phyloP scores from a whole-genome alignment of 768 basidiomycete genomes.

The Tylopilus vinaceipallidus region DNA sequence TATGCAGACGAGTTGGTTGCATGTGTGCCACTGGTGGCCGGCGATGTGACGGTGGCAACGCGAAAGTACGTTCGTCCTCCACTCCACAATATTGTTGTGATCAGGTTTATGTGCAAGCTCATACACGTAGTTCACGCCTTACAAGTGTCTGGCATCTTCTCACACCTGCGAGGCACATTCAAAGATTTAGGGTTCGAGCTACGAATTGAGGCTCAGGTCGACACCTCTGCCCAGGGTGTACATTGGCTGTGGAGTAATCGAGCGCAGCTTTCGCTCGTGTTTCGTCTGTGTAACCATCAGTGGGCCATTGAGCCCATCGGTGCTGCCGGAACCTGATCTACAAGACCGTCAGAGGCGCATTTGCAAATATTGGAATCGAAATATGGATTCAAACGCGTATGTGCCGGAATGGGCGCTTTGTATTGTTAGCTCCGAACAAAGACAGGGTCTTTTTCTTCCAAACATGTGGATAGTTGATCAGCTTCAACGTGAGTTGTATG shows the following conservation, averaged over 20 bases:
- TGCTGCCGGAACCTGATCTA: constrained; percentile 3
- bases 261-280: background rate
- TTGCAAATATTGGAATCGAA: no score
- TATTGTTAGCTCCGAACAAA: constrained; percentile 11
- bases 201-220: no score
- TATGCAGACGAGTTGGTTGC: background rate
- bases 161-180: background rate
- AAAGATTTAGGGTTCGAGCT: background rate
- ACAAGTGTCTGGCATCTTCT: background rate
- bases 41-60: background rate
- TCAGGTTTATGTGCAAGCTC: background rate
- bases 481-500: constrained; percentile 6
- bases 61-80: background rate
- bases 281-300: background rate
- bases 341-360: background rate
- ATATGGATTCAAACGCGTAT: constrained; percentile 3
- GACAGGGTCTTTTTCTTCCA: background rate
- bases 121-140: background rate
- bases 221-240: no score
- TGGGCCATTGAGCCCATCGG: background rate
- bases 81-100: background rate
- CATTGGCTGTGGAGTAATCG: constrained; percentile 11
- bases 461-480: background rate
- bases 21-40: background rate
- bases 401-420: constrained; percentile 6